A percentile compares a stretch with the other conserved stretches of the same genome.
phyloP scores from a whole-genome alignment of 2,329 filamentous ascomycete species.

The Aspergillus hiratsukae region DNA sequence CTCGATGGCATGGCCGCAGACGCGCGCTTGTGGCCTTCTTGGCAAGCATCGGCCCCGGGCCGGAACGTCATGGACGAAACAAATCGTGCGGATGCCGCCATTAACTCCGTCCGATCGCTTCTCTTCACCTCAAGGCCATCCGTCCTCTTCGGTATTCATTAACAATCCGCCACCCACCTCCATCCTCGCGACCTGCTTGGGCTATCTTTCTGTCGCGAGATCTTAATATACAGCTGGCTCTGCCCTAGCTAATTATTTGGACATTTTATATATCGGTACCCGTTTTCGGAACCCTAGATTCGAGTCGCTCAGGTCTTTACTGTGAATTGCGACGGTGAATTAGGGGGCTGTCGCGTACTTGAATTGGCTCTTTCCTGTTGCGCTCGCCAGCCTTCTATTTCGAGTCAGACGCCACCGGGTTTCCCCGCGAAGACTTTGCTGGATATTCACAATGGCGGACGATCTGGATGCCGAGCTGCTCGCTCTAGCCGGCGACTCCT shows the following conservation, averaged over 20 bases:
- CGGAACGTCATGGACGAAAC: constrained; percentile 29
- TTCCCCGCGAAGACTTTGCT: constrained; percentile 6
- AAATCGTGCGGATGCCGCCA: constrained; percentile 16
- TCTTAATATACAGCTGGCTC: neutral
- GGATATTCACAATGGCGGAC: constrained; percentile 61
- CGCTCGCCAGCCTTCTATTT: neutral
- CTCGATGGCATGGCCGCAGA: constrained; percentile 13
- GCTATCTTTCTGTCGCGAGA: neutral
- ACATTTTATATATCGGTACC: neutral
- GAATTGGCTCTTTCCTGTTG: neutral
- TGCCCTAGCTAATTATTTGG: neutral
- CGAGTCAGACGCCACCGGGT: constrained; percentile 5
- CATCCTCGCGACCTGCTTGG: neutral
- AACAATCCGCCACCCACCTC: constrained; percentile 8
- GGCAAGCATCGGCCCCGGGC: constrained; percentile 18
- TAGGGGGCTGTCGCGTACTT: neutral
- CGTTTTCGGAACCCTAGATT: neutral
- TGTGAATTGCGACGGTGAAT: neutral
- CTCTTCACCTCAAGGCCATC: constrained; percentile 12
- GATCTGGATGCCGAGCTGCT: constrained; percentile 89
- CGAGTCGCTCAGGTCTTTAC: neutral
- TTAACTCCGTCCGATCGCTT: constrained; percentile 13
- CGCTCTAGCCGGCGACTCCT: constrained; percentile 72
- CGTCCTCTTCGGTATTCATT: constrained; percentile 5
- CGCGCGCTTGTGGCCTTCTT: constrained; percentile 25